Evolutionary conservation across 148 eudicot genomes (phyloP).

Genomic region (Silene latifolia): DNA sequence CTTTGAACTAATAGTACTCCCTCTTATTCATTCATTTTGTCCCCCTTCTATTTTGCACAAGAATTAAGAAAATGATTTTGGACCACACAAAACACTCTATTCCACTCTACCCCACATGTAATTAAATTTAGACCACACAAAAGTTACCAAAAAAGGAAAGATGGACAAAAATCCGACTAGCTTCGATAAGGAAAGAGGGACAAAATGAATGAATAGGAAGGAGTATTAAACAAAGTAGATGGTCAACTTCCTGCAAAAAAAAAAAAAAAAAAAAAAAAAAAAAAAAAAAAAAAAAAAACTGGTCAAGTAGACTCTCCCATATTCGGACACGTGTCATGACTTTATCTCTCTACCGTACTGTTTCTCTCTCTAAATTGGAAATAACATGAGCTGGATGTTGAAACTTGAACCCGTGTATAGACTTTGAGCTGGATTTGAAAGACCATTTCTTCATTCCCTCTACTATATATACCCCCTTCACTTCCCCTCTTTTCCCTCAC

Average conservation of each 20-base stretch:
- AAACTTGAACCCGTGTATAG: constrained; percentile 63
- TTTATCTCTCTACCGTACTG: constrained; percentile 18
- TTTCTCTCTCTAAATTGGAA: background rate
- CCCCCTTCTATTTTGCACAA: no score
- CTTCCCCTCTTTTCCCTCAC: constrained; percentile 18
- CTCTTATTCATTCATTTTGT: no score
- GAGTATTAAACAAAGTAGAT: background rate
- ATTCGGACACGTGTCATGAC: constrained; percentile 24
- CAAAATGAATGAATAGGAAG: no score
- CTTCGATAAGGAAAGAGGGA: no score
- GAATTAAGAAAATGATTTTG: no score
- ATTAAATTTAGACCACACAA: no score
- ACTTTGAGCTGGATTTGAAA: constrained; percentile 54
- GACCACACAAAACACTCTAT: no score
- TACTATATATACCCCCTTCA: constrained; percentile 28
- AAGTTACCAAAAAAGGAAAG: no score
- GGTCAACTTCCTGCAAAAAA: constrained; percentile 13
- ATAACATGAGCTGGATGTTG: constrained; percentile 51
- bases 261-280: background rate
- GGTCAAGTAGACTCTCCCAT: constrained; percentile 18
- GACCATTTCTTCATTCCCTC: background rate
- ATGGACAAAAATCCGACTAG: no score
- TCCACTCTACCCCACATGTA: no score
- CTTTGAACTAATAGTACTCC: no score
- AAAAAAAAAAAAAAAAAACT: background rate